Evolutionary conservation across 1,284 basidiomycete genomes (phyloP).

Genomic region (Retiboletus flavoniger): DNA sequence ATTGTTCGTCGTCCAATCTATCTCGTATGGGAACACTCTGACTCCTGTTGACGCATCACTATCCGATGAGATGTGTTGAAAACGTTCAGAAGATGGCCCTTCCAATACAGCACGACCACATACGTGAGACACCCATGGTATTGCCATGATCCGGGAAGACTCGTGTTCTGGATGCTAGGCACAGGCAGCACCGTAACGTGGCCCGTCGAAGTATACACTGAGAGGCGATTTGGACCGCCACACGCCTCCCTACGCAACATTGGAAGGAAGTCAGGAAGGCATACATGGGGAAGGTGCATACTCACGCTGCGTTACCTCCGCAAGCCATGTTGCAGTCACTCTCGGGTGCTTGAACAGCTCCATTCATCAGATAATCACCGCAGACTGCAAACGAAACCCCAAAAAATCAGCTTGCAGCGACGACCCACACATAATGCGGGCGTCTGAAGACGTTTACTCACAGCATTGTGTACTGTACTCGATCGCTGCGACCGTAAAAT

Average conservation of each 20-base stretch:
- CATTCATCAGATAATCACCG: constrained; percentile 57
- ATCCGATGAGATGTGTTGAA: neutral
- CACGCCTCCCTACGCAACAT: constrained; percentile 53
- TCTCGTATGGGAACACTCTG: constrained; percentile 60
- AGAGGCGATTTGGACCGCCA: constrained; percentile 67
- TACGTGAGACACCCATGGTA: constrained; percentile 69
- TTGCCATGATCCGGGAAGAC: constrained; percentile 58
- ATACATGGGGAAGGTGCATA: constrained; percentile 7
- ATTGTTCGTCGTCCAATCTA: constrained; percentile 59
- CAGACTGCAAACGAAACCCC: constrained; percentile 48
- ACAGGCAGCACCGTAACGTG: constrained; percentile 57
- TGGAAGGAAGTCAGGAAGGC: neutral
- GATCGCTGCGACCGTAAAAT: constrained; percentile 50
- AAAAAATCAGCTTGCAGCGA: constrained; percentile 2
- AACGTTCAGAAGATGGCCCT: neutral
- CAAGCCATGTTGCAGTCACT: constrained; percentile 67
- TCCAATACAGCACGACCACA: constrained; percentile 18
- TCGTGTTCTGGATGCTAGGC: constrained; percentile 52
- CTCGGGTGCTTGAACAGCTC: constrained; percentile 49
- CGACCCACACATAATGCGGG: neutral
- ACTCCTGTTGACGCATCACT: constrained; percentile 36
- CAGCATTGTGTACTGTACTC: constrained; percentile 56
- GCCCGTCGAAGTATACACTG: constrained; percentile 58
- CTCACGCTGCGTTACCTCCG: constrained; percentile 60
- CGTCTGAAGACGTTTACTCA: constrained; percentile 34